Conservation (phyloP, 139 green algal species). For the Chlorella ohadii region DNA sequence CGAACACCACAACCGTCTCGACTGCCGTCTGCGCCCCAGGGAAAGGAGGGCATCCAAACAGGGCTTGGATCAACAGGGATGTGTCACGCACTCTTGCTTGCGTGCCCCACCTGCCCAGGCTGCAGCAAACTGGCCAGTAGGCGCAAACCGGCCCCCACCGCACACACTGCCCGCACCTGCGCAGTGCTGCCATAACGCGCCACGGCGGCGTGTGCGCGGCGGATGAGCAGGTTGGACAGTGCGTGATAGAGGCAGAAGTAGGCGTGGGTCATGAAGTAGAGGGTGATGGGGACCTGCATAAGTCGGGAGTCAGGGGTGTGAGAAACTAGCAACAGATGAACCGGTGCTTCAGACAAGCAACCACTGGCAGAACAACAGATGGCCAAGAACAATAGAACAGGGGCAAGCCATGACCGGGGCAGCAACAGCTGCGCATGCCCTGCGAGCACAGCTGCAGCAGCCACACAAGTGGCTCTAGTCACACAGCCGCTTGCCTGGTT, state of each 20-base stretch:
- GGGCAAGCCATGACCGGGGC: too few relatives aligned
- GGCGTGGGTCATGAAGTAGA: slow-evolving; percentile 98
- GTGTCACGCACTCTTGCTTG: too few relatives aligned
- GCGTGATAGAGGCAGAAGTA: slow-evolving; percentile 99
- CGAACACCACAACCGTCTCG: slow-evolving; percentile 73
- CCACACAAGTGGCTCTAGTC: too few relatives aligned
- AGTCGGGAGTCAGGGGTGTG: neutral
- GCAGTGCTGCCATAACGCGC: neutral
- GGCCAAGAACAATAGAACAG: too few relatives aligned
- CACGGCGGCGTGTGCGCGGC: slow-evolving; percentile 33
- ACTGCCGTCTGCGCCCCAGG: slow-evolving; percentile 5
- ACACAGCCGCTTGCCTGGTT: slow-evolving; percentile 75
- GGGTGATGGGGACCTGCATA: slow-evolving; percentile 87
- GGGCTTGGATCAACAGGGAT: too few relatives aligned
- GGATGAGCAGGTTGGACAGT: slow-evolving; percentile 90
- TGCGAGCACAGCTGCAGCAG: too few relatives aligned
- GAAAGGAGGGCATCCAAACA: neutral
- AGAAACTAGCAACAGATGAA: too few relatives aligned
- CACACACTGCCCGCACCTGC: neutral
- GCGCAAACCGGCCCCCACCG: neutral
- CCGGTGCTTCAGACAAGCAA: too few relatives aligned
- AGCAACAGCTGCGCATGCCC: too few relatives aligned
- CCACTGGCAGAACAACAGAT: too few relatives aligned
- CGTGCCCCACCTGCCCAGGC: too few relatives aligned
- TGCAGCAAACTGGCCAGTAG: too few relatives aligned